A percentile compares a stretch with the other conserved stretches of the same genome.
These are phyloP conservation scores for Heliamphora exappendiculata DNA, from an alignment of 148 eudicot species.

Conservation along the genomic window DNA sequence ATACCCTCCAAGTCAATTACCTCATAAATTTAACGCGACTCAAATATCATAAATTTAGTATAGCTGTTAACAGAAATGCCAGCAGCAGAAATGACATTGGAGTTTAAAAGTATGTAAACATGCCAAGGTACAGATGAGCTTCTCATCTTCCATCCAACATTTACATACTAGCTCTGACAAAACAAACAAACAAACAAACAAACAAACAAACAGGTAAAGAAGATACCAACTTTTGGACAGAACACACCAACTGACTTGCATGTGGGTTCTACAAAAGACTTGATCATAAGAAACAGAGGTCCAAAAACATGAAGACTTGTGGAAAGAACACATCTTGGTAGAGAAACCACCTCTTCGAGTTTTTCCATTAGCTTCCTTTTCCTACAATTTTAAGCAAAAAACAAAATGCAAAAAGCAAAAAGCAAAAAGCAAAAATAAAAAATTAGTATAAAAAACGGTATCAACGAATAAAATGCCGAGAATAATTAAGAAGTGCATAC, in stretches of 20 bases:
- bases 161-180: constrained; percentile 1
- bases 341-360: constrained; percentile 14
- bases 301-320: neutral
- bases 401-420: too few species aligned
- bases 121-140: neutral
- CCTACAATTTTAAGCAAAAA: neutral
- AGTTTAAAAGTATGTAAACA: neutral
- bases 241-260: neutral
- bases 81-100: neutral
- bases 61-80: neutral
- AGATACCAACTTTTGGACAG: neutral
- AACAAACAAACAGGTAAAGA: neutral
- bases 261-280: constrained; percentile 3
- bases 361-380: constrained; percentile 5
- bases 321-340: constrained; percentile 1
- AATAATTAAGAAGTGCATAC: constrained; percentile 11
- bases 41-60: too few species aligned
- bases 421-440: neutral
- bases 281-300: neutral
- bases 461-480: neutral
- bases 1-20: too few species aligned
- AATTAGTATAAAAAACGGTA: neutral
- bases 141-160: neutral
- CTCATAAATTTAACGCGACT: neutral
- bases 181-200: neutral